Percentiles rank a stretch among this genome's conserved stretches.
Evolutionary conservation across 2,329 filamentous ascomycete genomes (phyloP).

Genomic region (Cercospora zeina): DNA sequence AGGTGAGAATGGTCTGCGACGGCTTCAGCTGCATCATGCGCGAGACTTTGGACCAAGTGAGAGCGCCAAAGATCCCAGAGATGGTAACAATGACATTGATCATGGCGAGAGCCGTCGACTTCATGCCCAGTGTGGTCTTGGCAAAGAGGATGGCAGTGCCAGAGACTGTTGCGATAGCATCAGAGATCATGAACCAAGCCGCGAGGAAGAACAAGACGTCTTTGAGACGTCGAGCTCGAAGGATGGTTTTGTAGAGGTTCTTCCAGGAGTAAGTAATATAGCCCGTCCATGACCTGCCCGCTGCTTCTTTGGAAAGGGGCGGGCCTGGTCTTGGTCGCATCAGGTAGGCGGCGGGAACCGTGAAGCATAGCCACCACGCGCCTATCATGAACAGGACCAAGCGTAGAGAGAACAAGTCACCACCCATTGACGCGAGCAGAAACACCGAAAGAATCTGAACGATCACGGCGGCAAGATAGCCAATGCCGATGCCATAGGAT

Average conservation of each 20-base stretch:
- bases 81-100: slow-evolving; percentile 92
- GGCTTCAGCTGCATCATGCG: slow-evolving; percentile 68
- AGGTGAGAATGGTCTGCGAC: slow-evolving; percentile 87
- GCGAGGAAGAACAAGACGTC: slow-evolving; percentile 78
- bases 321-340: slow-evolving; percentile 85
- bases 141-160: slow-evolving; percentile 94
- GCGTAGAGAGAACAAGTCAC: slow-evolving; percentile 79
- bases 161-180: slow-evolving; percentile 90
- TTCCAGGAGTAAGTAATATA: slow-evolving; percentile 86
- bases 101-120: slow-evolving; percentile 79
- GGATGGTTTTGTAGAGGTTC: slow-evolving; percentile 76
- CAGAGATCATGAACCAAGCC: slow-evolving; percentile 92
- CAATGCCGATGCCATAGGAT: slow-evolving; percentile 87
- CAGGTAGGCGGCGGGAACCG: slow-evolving; percentile 83
- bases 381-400: slow-evolving; percentile 86
- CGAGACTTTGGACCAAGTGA: slow-evolving; percentile 82
- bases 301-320: slow-evolving; percentile 51
- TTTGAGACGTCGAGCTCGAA: slow-evolving; percentile 68
- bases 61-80: slow-evolving; percentile 81
- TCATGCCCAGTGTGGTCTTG: slow-evolving; percentile 90
- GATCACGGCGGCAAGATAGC: slow-evolving; percentile 82
- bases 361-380: slow-evolving; percentile 90
- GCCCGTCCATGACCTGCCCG: slow-evolving; percentile 56
- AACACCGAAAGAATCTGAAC: slow-evolving; percentile 80
- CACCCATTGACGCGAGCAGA: slow-evolving; percentile 69